Base-by-base conservation (phyloP, 768 basidiomycete species). In the Xerocomus spinulosus region DNA sequence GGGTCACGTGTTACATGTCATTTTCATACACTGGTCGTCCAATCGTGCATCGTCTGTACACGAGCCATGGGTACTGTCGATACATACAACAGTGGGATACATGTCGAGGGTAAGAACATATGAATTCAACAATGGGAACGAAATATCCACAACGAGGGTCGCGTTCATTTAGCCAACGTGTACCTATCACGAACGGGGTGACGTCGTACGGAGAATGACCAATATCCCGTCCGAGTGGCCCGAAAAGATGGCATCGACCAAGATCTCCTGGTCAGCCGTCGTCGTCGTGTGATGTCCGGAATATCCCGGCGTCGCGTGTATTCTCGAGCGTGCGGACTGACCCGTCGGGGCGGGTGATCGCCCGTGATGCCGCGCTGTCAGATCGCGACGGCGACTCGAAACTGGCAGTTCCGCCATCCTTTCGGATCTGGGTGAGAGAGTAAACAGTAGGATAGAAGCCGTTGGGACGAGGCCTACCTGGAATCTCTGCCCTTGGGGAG, bases 141-240 rank as follows among this genome's bases (percentile, higher is more conserved):
- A n/a, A n/a, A n/a, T n/a, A n/a, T n/a, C n/a, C n/a, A n/a, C n/a
- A n/a, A n/a, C n/a, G n/a, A n/a, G n/a, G n/a, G n/a, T n/a, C n/a
- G n/a, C n/a, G n/a, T n/a, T n/a, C n/a, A n/a, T n/a, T n/a, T n/a
- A n/a, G n/a, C n/a, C n/a, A n/a, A n/a, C n/a, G n/a, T 18, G 21
- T 34, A n/a, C 42, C 0, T 9, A 5, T 35, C 43, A 35, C n/a
- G 24, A 17, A 29, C 39, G 36, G 9, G 57, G 46, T 30, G 67
- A 61, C 29, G 77, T 74, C 39, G 74, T 69, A 18, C 88, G 79
- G 12, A 91, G 68, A 54, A 91, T 87, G 52, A 88, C 84, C 71
- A 91, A 80, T 48, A 91, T 72, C 5, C 88, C 88, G 60, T 91
- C 88, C 24, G 88, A 90, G 61, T 90, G 88, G 5, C 85, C 87